Evolutionary conservation across 2,329 filamentous ascomycete genomes (phyloP).

Genomic region (Aspergillus sp.): DNA sequence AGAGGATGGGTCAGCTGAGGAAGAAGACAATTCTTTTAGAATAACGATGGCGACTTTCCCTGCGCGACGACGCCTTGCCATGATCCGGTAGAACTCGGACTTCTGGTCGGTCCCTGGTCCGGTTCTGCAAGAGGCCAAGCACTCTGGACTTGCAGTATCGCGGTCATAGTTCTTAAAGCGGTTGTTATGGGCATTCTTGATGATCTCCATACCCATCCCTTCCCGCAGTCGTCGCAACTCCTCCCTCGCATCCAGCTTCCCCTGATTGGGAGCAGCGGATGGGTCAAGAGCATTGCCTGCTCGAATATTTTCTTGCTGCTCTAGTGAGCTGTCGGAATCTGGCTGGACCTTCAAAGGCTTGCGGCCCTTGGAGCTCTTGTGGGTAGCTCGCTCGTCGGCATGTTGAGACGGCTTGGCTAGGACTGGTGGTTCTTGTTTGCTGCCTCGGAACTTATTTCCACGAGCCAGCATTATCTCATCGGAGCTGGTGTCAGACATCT

Average conservation of each 20-base stretch:
- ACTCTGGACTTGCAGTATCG: conserved; percentile 18
- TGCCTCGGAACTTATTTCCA: neutral
- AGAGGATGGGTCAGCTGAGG: neutral
- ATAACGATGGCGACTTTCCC: neutral
- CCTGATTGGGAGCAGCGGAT: neutral
- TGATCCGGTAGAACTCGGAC: conserved; percentile 19
- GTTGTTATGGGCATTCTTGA: conserved; percentile 15
- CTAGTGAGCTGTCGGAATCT: neutral
- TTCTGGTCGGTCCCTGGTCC: conserved; percentile 28
- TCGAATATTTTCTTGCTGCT: neutral
- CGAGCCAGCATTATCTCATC: conserved; percentile 23
- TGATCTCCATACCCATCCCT: conserved; percentile 5
- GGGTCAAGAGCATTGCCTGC: neutral
- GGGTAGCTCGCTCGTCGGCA: neutral
- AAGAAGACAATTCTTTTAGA: neutral
- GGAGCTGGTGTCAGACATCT: conserved; percentile 17
- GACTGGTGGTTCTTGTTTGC: neutral
- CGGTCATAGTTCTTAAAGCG: conserved; percentile 8
- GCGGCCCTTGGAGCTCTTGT: neutral
- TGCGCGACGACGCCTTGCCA: conserved; percentile 11
- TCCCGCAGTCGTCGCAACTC: conserved; percentile 22
- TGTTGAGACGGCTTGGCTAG: neutral
- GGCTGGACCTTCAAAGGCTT: neutral
- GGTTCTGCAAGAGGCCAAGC: conserved; percentile 22
- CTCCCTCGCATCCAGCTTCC: conserved; percentile 13